Conservation (phyloP, 2,329 filamentous ascomycete species). For the Sporothrix protearum region DNA sequence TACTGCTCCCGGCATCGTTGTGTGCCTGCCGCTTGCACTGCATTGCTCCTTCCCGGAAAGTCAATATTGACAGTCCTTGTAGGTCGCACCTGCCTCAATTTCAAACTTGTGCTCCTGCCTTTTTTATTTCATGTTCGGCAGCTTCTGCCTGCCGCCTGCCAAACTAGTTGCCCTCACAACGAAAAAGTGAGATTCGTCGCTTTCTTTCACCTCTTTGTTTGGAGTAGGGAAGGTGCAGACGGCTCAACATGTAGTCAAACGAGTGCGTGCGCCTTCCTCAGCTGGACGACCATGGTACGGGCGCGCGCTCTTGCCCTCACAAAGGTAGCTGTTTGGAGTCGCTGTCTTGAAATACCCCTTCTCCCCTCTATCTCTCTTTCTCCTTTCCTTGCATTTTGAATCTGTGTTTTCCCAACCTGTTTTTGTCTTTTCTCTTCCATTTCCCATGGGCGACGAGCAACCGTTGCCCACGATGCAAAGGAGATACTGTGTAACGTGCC, state of each 20-base stretch:
- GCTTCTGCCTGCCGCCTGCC: background rate
- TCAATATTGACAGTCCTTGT: background rate
- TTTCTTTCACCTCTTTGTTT: background rate
- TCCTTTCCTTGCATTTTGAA: background rate
- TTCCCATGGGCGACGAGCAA: background rate
- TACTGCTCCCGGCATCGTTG: background rate
- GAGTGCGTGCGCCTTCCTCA: background rate
- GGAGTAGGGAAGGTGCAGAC: background rate
- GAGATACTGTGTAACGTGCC: background rate
- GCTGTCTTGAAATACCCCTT: background rate
- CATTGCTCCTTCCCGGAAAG: background rate
- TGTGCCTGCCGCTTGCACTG: background rate
- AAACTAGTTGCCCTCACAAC: background rate
- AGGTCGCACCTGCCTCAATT: constrained; percentile 1
- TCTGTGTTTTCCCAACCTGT: background rate
- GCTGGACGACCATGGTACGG: background rate
- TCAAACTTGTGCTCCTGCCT: background rate
- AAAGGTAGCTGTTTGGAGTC: background rate
- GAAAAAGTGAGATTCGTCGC: background rate
- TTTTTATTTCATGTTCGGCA: background rate
- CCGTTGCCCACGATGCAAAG: background rate
- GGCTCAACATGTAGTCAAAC: background rate
- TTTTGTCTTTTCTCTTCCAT: background rate
- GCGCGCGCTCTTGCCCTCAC: background rate
- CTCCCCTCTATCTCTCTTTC: background rate